Base-by-base conservation (phyloP, 306 rosid species). In the Castanospermum australe region DNA sequence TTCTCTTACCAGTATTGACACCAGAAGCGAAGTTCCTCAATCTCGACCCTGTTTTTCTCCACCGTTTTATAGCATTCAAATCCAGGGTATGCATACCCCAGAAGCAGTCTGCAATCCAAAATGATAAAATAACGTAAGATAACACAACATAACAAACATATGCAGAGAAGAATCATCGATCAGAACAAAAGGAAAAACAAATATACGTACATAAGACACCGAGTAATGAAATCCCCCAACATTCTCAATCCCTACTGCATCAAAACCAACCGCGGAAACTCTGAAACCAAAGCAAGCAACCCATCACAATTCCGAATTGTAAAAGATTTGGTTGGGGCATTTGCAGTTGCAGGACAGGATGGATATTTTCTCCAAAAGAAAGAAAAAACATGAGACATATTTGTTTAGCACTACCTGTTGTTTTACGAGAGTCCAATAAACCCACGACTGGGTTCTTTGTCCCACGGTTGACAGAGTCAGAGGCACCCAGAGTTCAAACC, bases 81-180 rank as follows among this genome's bases (percentile, higher is more conserved):
- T 71, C 98, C 99, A 33, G 99, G 99, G 83, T 95, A 95, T 38
- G 97, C 99, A 77, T 95, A 95, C 72, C 97, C 97, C 60, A 92
- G 85, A 54, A 88, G 60, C 85, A 95, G 22, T 79, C 99, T 95
- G 84, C 22, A 67, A 77, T 42, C 35, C 70, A 81, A 54, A 24
- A 67, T 15, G 32, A 55, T 10, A 6, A 3, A 45, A 36, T 63
- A 69, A 70, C 8, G 1, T 47, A 17, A 45, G 6, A 54, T 15
- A 47, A 38, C 51, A 42, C 3, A 21, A 25, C 20, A 44, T n/a
- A n/a, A n/a, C 18, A 15, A 18, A 48, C 35, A 39, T 8, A 5
- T 8, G n/a, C n/a, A 14, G 11, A 50, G 17, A 60, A 68, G 2
- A 52, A 67, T 21, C 18, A 59, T 17, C 25, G n/a, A 35, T 10